Evolutionary conservation across 2,329 filamentous ascomycete species (phyloP).

Genomic region (Aspergillus clavatus): DNA sequence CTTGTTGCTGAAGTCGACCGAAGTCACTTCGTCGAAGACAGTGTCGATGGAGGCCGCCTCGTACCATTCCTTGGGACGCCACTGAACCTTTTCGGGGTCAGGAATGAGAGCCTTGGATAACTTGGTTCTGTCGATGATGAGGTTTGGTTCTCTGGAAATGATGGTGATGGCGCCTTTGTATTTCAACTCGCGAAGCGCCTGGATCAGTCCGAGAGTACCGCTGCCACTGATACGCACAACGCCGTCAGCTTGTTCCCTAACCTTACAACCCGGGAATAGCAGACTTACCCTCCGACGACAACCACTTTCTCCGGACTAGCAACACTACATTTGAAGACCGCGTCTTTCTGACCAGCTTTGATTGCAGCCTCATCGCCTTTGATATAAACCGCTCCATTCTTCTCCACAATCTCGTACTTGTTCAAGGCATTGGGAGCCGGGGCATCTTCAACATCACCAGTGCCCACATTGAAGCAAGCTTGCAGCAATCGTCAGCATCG

Average conservation of each 20-base stretch:
- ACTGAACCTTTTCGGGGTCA: constrained; percentile 72
- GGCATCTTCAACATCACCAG: constrained; percentile 91
- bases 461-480: constrained; percentile 90
- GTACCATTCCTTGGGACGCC: constrained; percentile 74
- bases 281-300: constrained; percentile 66
- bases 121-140: constrained; percentile 90
- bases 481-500: constrained; percentile 10
- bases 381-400: constrained; percentile 78
- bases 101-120: constrained; percentile 88
- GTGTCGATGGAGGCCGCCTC: constrained; percentile 56
- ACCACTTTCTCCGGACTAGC: constrained; percentile 59
- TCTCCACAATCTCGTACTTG: constrained; percentile 75
- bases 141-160: constrained; percentile 76
- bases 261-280: not conserved
- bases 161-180: constrained; percentile 76
- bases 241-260: not conserved
- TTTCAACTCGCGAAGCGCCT: constrained; percentile 75
- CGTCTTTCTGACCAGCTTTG: constrained; percentile 67
- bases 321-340: constrained; percentile 67
- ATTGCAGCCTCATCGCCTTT: constrained; percentile 73
- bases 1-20: constrained; percentile 70
- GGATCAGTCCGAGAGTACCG: constrained; percentile 73
- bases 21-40: constrained; percentile 58
- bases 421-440: constrained; percentile 83
- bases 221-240: constrained; percentile 62